Percentiles rank a stretch among this genome's conserved stretches.
phyloP scores from a whole-genome alignment of 1,284 basidiomycete genomes.

The Butyriboletus appendiculatus region DNA sequence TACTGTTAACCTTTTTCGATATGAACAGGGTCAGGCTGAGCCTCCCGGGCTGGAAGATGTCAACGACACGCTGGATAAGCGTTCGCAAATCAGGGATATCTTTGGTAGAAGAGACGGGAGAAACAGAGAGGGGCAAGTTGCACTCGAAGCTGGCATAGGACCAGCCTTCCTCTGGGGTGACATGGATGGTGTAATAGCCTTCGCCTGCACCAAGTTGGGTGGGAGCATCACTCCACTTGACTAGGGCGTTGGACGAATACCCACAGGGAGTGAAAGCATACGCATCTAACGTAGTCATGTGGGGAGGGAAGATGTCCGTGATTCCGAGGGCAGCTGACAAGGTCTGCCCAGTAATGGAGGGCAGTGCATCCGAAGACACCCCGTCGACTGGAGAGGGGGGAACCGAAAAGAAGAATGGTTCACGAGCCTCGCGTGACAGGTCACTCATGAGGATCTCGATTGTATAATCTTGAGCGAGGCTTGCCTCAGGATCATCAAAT shows the following conservation, averaged over 20 bases:
- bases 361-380: conserved; percentile 37
- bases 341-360: conserved; percentile 65
- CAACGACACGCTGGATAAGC: conserved; percentile 85
- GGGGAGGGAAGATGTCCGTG: conserved; percentile 76
- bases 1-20: conserved; percentile 61
- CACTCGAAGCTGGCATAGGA: conserved; percentile 99
- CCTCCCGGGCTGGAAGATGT: conserved; percentile 90
- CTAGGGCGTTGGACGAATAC: conserved; percentile 93
- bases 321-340: conserved; percentile 84
- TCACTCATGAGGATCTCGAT: conserved; percentile 99
- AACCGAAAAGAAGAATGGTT: conserved; percentile 74
- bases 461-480: conserved; percentile 74
- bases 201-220: conserved; percentile 48
- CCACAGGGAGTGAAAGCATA: conserved; percentile 97
- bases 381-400: conserved; percentile 36
- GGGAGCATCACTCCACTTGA: conserved; percentile 58
- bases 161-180: conserved; percentile 97
- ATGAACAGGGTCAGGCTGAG: conserved; percentile 93
- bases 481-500: conserved; percentile 26
- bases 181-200: conserved; percentile 98
- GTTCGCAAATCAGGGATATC: conserved; percentile 74
- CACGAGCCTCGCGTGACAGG: conserved; percentile 75
- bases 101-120: conserved; percentile 37
- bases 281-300: conserved; percentile 85
- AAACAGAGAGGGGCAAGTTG: conserved; percentile 80